A percentile compares a stretch with the other conserved stretches of the same genome.
phyloP scores from a whole-genome alignment of 2,329 filamentous ascomycete genomes.

The Aspergillus quadricinctus region DNA sequence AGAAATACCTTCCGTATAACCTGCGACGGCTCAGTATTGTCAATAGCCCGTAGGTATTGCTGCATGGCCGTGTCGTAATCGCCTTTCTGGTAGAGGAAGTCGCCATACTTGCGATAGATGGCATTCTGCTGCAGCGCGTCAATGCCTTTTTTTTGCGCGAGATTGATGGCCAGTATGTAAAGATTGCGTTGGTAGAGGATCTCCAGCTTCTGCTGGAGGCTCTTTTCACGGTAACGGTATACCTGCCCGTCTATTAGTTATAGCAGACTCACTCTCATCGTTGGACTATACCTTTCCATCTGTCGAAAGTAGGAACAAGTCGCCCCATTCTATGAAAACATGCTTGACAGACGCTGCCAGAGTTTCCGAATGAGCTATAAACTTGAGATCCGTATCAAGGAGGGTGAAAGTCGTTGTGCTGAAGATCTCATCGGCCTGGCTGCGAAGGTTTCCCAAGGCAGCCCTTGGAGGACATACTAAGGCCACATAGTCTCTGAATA shows the following conservation, averaged over 20 bases:
- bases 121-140: conserved; percentile 77
- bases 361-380: conserved; percentile 84
- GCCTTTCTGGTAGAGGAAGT: conserved; percentile 89
- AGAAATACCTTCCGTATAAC: conserved; percentile 76
- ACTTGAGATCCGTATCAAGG: conserved; percentile 84
- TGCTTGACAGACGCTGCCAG: conserved; percentile 74
- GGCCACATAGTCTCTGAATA: conserved; percentile 81
- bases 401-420: conserved; percentile 84
- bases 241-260: conserved; percentile 51
- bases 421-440: conserved; percentile 71
- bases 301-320: conserved; percentile 82
- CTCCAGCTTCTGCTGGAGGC: conserved; percentile 83
- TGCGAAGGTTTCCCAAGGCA: conserved; percentile 68
- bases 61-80: conserved; percentile 99
- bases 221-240: conserved; percentile 84
- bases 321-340: conserved; percentile 83
- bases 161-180: conserved; percentile 83
- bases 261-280: not conserved
- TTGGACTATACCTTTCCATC: conserved; percentile 72
- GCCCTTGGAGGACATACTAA: conserved; percentile 74
- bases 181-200: conserved; percentile 92
- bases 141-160: conserved; percentile 84
- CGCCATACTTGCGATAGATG: conserved; percentile 90
- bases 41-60: conserved; percentile 93
- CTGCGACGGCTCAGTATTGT: conserved; percentile 92